Evolutionary conservation across 2,329 filamentous ascomycete genomes (phyloP).

Genomic region (Pseudogymnoascus sp.): DNA sequence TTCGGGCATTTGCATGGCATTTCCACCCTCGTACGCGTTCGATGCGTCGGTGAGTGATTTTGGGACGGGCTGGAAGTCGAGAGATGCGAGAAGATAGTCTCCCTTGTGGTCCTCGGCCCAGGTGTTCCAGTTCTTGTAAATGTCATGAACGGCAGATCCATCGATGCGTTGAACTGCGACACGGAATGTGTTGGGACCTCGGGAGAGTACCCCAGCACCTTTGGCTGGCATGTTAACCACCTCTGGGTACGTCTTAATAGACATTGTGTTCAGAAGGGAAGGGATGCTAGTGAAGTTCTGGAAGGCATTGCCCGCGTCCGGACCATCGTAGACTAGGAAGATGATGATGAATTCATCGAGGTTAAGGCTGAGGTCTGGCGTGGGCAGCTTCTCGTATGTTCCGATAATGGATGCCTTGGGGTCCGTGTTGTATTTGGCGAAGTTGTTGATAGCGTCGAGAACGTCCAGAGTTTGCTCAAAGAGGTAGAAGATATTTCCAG

Average conservation of each 20-base stretch:
- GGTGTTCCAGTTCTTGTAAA: conserved; percentile 21
- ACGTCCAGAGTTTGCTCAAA: conserved; percentile 23
- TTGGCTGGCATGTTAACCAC: conserved; percentile 30
- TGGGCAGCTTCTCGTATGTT: conserved; percentile 27
- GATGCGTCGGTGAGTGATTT: conserved; percentile 28
- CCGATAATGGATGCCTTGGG: conserved; percentile 29
- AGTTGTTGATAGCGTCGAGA: conserved; percentile 25
- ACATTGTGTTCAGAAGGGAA: conserved; percentile 24
- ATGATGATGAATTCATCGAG: conserved; percentile 28
- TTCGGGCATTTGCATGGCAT: conserved; percentile 30
- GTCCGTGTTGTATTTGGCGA: conserved; percentile 28
- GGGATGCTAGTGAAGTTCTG: conserved; percentile 29
- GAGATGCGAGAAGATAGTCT: conserved; percentile 20
- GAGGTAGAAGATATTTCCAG: conserved; percentile 25
- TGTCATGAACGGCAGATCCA: conserved; percentile 11
- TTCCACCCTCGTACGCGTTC: conserved; percentile 25
- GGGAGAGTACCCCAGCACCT: conserved; percentile 22
- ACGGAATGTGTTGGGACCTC: conserved; percentile 29
- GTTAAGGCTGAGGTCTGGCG: conserved; percentile 24
- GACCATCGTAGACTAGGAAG: conserved; percentile 31
- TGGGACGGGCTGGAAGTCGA: conserved; percentile 27
- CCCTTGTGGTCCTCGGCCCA: conserved; percentile 28
- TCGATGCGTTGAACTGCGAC: conserved; percentile 27
- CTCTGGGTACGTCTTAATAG: conserved; percentile 26
- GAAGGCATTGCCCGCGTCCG: conserved; percentile 27